Evolutionary conservation across 371 early-diverging fungal species (phyloP).

Genomic region (Neoconidiobolus thromboides): DNA sequence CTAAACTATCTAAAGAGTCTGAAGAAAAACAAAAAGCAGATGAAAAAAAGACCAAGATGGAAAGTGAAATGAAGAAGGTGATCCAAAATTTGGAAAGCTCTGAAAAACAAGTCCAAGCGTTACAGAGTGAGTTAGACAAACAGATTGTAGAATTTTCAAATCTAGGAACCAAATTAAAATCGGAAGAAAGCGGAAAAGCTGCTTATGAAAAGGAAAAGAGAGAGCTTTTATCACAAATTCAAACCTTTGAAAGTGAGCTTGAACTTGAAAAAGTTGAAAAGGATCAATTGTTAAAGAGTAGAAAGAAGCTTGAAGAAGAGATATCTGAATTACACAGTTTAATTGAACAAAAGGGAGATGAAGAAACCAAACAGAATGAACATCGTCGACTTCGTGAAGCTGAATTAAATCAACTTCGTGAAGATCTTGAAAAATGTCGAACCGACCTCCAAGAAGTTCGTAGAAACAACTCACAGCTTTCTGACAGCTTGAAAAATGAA

Average conservation of each 20-base stretch:
- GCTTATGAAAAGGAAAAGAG: conserved; percentile 32
- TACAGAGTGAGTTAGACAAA: conserved; percentile 22
- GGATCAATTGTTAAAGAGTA: conserved; percentile 27
- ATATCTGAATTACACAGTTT: conserved; percentile 29
- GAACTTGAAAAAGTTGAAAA: conserved; percentile 33
- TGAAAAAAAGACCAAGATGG: conserved; percentile 28
- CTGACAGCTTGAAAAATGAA: conserved; percentile 34
- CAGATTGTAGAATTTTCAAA: conserved; percentile 29
- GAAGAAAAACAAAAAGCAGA: conserved; percentile 21
- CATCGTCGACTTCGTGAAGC: conserved; percentile 49
- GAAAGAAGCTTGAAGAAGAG: conserved; percentile 37
- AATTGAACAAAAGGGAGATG: conserved; percentile 56
- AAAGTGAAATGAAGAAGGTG: conserved; percentile 20
- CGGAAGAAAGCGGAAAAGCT: conserved; percentile 23
- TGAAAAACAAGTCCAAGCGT: conserved; percentile 20
- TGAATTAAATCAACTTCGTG: conserved; percentile 43
- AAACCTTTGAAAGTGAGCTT: conserved; percentile 37
- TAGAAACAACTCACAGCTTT: conserved; percentile 18
- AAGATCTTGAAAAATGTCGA: conserved; percentile 28
- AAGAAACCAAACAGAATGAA: conserved; percentile 47
- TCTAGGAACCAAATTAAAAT: conserved; percentile 22
- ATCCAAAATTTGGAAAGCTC: conserved; percentile 31
- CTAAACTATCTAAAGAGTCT: conserved; percentile 28
- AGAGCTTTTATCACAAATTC: conserved; percentile 35
- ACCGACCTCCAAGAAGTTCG: conserved; percentile 41